phyloP scores from a whole-genome alignment of 176 grass and related monocot genomes.

The Ensete ventricosum region DNA sequence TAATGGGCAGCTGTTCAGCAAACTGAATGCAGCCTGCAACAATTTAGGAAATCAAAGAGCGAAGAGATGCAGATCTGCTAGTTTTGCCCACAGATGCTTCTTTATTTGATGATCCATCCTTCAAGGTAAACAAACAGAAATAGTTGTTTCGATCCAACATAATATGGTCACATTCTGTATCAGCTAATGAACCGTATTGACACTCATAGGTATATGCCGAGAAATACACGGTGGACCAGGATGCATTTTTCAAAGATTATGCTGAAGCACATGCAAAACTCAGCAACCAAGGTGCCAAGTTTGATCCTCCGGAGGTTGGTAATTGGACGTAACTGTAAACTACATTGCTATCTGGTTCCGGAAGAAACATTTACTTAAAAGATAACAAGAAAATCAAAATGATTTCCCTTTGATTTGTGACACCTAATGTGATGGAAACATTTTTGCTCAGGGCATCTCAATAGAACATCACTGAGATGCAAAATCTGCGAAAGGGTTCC shows the following conservation, averaged over 20 bases:
- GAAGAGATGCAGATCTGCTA: conserved; percentile 70
- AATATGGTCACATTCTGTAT: background rate
- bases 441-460: conserved; percentile 56
- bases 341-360: no score
- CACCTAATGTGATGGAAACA: background rate
- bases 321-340: no score
- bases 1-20: background rate
- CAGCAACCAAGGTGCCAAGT: conserved; percentile 68
- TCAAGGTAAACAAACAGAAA: conserved; percentile 46
- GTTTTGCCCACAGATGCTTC: conserved; percentile 83
- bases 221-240: conserved; percentile 63
- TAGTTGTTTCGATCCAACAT: background rate
- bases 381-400: background rate
- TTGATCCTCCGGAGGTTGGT: conserved; percentile 58
- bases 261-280: conserved; percentile 84
- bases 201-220: conserved; percentile 57
- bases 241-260: conserved; percentile 80
- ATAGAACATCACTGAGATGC: conserved; percentile 39
- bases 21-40: background rate
- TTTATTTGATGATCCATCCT: conserved; percentile 80
- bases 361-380: background rate
- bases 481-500: conserved; percentile 26
- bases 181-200: background rate
- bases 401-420: background rate
- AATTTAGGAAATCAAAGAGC: conserved; percentile 79